Evolutionary conservation across 306 rosid species (phyloP).

Genomic region (Corylus heterophylla): DNA sequence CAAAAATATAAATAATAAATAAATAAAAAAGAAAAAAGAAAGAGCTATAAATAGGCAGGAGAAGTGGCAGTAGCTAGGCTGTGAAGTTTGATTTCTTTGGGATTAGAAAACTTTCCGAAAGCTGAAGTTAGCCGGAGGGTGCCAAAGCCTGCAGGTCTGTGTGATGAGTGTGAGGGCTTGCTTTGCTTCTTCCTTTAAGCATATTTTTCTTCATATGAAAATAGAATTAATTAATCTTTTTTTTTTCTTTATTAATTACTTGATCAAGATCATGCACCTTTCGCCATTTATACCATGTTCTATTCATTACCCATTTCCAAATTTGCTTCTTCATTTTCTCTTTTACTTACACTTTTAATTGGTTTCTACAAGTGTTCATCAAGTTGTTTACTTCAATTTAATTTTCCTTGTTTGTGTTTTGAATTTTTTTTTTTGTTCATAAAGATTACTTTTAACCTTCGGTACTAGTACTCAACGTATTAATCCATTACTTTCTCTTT

Average conservation of each 20-base stretch:
- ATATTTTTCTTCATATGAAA: slow-evolving; percentile 9
- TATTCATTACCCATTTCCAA: not conserved
- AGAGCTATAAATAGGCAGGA: slow-evolving; percentile 53
- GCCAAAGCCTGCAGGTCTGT: slow-evolving; percentile 46
- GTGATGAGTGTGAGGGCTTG: too few species aligned
- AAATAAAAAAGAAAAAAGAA: slow-evolving; percentile 53
- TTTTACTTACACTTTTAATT: not conserved
- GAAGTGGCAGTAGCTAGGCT: slow-evolving; percentile 34
- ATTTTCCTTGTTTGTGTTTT: not conserved
- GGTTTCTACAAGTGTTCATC: not conserved
- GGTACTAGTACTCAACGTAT: too few species aligned
- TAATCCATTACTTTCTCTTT: too few species aligned
- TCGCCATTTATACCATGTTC: not conserved
- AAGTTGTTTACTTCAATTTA: slow-evolving; percentile 1
- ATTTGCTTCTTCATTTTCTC: not conserved
- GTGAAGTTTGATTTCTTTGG: slow-evolving; percentile 54
- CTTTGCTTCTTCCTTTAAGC: slow-evolving; percentile 9
- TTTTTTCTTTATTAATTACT: not conserved
- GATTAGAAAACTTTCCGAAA: slow-evolving; percentile 58
- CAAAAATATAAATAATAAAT: too few species aligned
- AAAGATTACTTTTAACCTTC: not conserved
- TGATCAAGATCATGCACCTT: not conserved
- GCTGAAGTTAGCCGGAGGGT: slow-evolving; percentile 54
- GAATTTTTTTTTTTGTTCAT: not conserved
- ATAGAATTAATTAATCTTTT: too few species aligned